A percentile compares a stretch with the other conserved stretches of the same genome.
Conservation (phyloP, 2,329 filamentous ascomycete species). For the Thelonectria discophora region DNA sequence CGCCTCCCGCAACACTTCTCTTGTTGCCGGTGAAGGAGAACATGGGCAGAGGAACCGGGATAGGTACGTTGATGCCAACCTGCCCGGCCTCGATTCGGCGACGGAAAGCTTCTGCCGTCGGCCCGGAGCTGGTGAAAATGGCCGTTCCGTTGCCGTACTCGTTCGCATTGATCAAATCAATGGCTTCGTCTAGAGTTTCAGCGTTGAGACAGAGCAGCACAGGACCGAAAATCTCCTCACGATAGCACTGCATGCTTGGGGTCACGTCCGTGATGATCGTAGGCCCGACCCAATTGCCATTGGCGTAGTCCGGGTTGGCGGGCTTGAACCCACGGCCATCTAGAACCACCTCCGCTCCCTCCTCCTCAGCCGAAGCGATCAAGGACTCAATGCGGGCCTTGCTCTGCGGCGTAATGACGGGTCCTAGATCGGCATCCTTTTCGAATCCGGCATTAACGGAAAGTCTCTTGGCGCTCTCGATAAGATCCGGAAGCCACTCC, state of each 20-base stretch:
- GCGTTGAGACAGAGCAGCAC: conserved; percentile 48
- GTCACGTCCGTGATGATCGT: conserved; percentile 48
- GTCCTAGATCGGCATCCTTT: conserved; percentile 34
- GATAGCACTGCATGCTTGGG: conserved; percentile 49
- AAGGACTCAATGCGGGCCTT: conserved; percentile 34
- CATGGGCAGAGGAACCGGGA: conserved; percentile 41
- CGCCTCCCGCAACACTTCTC: conserved; percentile 73
- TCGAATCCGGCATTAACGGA: conserved; percentile 37
- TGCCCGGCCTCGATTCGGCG: conserved; percentile 42
- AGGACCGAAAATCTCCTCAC: conserved; percentile 49
- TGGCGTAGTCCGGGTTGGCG: conserved; percentile 28
- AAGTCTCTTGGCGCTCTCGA: conserved; percentile 67
- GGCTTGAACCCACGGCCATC: conserved; percentile 37
- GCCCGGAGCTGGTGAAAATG: conserved; percentile 47
- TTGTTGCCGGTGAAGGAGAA: conserved; percentile 54
- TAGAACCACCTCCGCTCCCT: conserved; percentile 35
- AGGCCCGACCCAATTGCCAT: conserved; percentile 56
- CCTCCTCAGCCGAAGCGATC: conserved; percentile 33
- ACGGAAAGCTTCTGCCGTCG: conserved; percentile 45
- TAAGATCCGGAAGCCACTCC: conserved; percentile 68
- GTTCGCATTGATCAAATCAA: conserved; percentile 44
- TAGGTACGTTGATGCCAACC: conserved; percentile 40
- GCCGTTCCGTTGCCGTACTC: conserved; percentile 48
- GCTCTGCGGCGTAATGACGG: conserved; percentile 35
- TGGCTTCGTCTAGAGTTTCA: conserved; percentile 47